phyloP scores from a whole-genome alignment of 352 stramenopile species.

The Globisporangium echinulatum region DNA sequence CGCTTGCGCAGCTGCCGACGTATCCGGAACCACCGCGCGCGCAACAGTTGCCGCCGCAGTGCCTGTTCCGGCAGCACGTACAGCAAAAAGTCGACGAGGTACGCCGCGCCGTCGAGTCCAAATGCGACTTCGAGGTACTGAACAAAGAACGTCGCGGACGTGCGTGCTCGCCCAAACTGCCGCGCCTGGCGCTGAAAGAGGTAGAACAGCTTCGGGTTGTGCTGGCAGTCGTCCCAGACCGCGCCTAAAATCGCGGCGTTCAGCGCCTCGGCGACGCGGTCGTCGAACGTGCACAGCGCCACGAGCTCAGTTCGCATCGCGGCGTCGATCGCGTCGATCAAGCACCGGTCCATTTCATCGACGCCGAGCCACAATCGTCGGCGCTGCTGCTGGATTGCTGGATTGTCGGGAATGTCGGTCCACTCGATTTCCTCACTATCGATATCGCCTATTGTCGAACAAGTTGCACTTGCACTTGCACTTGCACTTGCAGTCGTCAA shows the following conservation, averaged over 20 bases:
- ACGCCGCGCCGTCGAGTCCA: slow-evolving; percentile 55
- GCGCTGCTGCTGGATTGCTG: slow-evolving; percentile 14
- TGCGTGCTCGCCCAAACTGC: slow-evolving; percentile 65
- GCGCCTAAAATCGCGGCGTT: slow-evolving; percentile 73
- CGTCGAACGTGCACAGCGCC: slow-evolving; percentile 43
- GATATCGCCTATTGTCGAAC: no score
- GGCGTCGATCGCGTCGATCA: slow-evolving; percentile 56
- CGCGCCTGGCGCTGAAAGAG: slow-evolving; percentile 74
- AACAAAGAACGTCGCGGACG: slow-evolving; percentile 51
- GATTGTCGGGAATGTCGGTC: neutral
- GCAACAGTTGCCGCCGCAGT: slow-evolving; percentile 54
- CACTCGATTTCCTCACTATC: neutral
- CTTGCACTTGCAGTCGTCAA: neutral
- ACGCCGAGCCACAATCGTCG: slow-evolving; percentile 61
- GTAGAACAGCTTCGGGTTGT: slow-evolving; percentile 81
- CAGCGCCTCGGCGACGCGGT: slow-evolving; percentile 53
- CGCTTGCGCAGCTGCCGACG: slow-evolving; percentile 53
- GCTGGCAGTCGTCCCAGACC: slow-evolving; percentile 80
- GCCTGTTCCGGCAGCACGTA: slow-evolving; percentile 66
- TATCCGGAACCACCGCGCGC: slow-evolving; percentile 63
- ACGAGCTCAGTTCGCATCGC: slow-evolving; percentile 28
- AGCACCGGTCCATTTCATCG: slow-evolving; percentile 66
- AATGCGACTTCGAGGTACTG: slow-evolving; percentile 83
- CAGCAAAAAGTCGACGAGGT: slow-evolving; percentile 79
- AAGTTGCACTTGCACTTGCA: neutral